phyloP scores from a whole-genome alignment of 768 basidiomycete species.

The Phanerodontia chrysosporium region DNA sequence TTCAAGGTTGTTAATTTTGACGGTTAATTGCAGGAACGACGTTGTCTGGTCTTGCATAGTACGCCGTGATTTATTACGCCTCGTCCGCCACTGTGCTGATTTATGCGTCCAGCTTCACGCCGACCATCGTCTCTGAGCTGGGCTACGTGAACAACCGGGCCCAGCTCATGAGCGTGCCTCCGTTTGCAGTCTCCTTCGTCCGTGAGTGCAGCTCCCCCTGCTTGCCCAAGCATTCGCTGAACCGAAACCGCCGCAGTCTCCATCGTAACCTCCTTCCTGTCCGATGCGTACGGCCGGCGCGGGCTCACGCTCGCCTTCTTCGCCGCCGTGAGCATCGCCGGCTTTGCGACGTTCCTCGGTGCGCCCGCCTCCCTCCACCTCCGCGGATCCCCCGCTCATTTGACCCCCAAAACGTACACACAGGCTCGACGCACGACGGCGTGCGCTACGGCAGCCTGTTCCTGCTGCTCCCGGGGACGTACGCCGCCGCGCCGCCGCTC shows the following conservation, averaged over 20 bases:
- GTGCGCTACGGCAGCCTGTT: slow-evolving; percentile 52
- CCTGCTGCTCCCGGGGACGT: slow-evolving; percentile 48
- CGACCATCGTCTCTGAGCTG: slow-evolving; percentile 24
- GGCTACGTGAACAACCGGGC: slow-evolving; percentile 25
- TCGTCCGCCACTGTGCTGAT: not conserved
- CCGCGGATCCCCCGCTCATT: not conserved
- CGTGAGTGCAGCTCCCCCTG: slow-evolving; percentile 8
- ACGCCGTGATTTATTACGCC: not conserved
- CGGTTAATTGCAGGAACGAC: slow-evolving; percentile 8
- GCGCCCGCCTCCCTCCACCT: slow-evolving; percentile 10
- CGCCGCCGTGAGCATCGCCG: slow-evolving; percentile 39
- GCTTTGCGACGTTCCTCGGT: slow-evolving; percentile 57
- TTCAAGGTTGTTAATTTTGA: not conserved
- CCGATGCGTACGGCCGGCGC: slow-evolving; percentile 50
- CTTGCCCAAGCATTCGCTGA: not conserved
- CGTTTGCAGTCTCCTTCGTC: slow-evolving; percentile 27
- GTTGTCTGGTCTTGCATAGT: slow-evolving; percentile 25
- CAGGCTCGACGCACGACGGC: not conserved
- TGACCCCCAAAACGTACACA: not conserved
- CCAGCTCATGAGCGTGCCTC: slow-evolving; percentile 31
- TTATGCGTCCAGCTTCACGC: slow-evolving; percentile 16
- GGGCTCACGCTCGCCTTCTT: slow-evolving; percentile 43
- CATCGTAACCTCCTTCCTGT: slow-evolving; percentile 40
- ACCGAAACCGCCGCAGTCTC: slow-evolving; percentile 26
- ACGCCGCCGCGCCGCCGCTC: slow-evolving; percentile 49